Evolutionary conservation across 495 filamentous ascomycete species (phyloP), one percentile per base, ranked within the genome.

Genomic region (Beverwykella pulmonaria): DNA sequence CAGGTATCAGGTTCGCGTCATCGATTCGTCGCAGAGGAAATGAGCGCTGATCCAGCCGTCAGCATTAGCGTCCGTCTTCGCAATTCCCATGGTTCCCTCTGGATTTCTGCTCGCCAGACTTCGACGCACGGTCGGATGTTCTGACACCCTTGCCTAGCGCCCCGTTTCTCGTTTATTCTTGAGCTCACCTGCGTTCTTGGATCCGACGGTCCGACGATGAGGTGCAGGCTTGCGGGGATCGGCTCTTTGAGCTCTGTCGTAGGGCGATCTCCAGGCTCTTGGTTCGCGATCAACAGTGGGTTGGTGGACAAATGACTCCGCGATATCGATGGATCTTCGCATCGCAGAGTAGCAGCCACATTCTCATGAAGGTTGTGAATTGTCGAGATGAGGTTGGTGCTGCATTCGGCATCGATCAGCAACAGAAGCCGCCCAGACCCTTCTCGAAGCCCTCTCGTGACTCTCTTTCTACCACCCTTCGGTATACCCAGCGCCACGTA

Each of bases 221-320:
- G 53, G 26, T 61, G 55, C 67, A 69, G 59, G 4, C 41, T 50
- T 65, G 67, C 67, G 61, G 67, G 67, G 67, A 69, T 69, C 67
- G 67, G 61, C 67, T 65, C 32, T 54, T 65, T 29, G 22, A 20
- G 19, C 25, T 59, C 1, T 63, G 25, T 34, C 41, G 34, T 56
- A 32, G 29, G 57, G 36, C 39, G 59, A 58, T 62, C 27, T 52
- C 59, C 65, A 50, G 47, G 49, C 58, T 54, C 41, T 52, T 17
- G 39, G 17, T 26, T 54, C 56, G 32, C 19, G n/a, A 32, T 57
- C 53, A 34, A 50, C 20, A 15, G 17, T 3, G 3, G 46, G 17
- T 7, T 2, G 27, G 48, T 29, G 32, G 47, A 22, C 15, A 58
- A 53, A 39, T 61, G 14, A 64, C 47, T 29, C 49, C 1, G 53